A percentile compares a stretch with the other conserved stretches of the same genome.
Conservation (phyloP, 495 filamentous ascomycete species). For the Pseudevernia furfuracea region DNA sequence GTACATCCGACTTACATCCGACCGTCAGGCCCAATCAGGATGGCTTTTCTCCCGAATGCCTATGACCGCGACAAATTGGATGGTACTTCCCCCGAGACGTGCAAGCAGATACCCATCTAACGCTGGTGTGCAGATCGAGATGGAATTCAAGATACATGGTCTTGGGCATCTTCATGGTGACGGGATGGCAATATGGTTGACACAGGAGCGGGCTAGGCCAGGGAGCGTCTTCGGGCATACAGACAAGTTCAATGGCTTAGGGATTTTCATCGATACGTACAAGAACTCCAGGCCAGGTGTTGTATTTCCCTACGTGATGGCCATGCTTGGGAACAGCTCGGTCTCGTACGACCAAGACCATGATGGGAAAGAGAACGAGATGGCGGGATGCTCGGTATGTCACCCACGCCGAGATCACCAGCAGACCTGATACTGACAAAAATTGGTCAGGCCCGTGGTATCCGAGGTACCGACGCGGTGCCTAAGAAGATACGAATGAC, state of each 20-base stretch:
- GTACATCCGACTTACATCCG: constrained; percentile 87
- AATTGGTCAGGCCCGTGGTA: constrained; percentile 62
- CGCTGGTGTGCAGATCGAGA: constrained; percentile 58
- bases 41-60: constrained; percentile 92
- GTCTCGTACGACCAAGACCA: constrained; percentile 87
- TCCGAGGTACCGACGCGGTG: constrained; percentile 57
- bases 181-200: constrained; percentile 97
- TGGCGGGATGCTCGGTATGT: constrained; percentile 83
- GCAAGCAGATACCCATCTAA: constrained; percentile 14
- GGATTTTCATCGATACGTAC: constrained; percentile 98
- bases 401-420: not conserved
- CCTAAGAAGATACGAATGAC: constrained; percentile 83
- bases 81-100: constrained; percentile 45
- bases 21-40: constrained; percentile 80
- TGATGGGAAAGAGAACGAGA: constrained; percentile 87
- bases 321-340: constrained; percentile 90
- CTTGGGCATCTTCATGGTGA: constrained; percentile 85
- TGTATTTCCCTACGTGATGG: constrained; percentile 97
- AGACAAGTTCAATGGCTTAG: constrained; percentile 90
- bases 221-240: constrained; percentile 84
- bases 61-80: constrained; percentile 97
- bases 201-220: constrained; percentile 72
- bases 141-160: constrained; percentile 88
- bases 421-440: constrained; percentile 8
- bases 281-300: constrained; percentile 97